Evolutionary conservation across 176 grass and related monocot genomes (phyloP).

Genomic region (Musa schizocarpa): DNA sequence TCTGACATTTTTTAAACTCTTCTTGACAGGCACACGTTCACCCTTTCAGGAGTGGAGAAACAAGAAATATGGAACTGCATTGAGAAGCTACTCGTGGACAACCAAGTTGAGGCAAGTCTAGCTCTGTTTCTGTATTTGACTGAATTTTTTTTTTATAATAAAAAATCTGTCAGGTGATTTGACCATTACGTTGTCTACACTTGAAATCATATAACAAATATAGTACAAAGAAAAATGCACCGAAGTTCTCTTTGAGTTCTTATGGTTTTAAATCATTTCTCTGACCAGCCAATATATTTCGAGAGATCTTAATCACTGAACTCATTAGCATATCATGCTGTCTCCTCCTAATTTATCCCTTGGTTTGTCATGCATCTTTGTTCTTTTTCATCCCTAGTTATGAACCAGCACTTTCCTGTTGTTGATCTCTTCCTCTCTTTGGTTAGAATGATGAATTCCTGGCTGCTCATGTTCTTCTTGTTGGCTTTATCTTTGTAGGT

Average conservation of each 20-base stretch:
- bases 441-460: background rate
- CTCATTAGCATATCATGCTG: too few species aligned
- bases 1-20: conserved; percentile 7
- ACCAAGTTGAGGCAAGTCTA: conserved; percentile 95
- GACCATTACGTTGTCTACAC: background rate
- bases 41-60: conserved; percentile 64
- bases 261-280: background rate
- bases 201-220: background rate
- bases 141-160: background rate
- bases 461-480: background rate
- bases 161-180: background rate
- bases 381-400: background rate
- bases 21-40: conserved; percentile 76
- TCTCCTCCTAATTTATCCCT: background rate
- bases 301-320: background rate
- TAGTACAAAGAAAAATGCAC: background rate
- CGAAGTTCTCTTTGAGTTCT: background rate
- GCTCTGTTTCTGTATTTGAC: conserved; percentile 2
- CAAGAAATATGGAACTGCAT: conserved; percentile 76
- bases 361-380: background rate
- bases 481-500: too few species aligned
- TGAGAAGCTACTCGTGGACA: conserved; percentile 86
- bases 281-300: background rate
- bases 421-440: background rate
- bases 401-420: background rate